Evolutionary conservation across 176 grass and related monocot genomes (phyloP).

Genomic region (Oryza longistaminata): DNA sequence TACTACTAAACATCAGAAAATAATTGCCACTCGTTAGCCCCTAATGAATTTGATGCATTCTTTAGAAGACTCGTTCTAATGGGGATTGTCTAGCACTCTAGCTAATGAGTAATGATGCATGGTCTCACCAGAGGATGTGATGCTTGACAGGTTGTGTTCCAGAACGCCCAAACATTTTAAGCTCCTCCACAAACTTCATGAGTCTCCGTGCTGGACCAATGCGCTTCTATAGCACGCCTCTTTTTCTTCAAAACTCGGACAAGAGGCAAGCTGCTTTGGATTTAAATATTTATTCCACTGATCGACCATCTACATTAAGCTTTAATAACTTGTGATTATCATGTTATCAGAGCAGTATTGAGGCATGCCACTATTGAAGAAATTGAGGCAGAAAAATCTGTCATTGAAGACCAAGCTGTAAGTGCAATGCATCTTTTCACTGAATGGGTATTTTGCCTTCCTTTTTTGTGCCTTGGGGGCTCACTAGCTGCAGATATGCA

Average conservation of each 20-base stretch:
- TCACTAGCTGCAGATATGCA: conserved; percentile 21
- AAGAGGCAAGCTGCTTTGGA: conserved; percentile 46
- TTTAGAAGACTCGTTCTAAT: not conserved
- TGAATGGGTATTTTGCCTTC: not conserved
- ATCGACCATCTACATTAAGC: conserved; percentile 17
- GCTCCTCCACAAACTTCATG: conserved; percentile 15
- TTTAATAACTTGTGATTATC: conserved; percentile 36
- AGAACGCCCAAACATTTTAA: not conserved
- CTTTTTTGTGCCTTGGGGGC: conserved; percentile 19
- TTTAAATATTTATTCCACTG: not conserved
- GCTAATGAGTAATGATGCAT: not conserved
- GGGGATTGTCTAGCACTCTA: not conserved
- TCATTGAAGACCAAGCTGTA: conserved; percentile 82
- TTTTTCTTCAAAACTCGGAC: conserved; percentile 22
- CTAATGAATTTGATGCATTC: not conserved
- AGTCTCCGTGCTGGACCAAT: conserved; percentile 20
- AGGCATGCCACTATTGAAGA: conserved; percentile 95
- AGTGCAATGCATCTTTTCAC: conserved; percentile 33
- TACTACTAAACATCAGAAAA: not conserved
- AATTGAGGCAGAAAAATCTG: conserved; percentile 86
- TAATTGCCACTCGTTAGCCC: not conserved
- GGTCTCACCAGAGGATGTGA: not conserved
- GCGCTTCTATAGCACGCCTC: conserved; percentile 31
- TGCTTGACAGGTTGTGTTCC: conserved; percentile 37
- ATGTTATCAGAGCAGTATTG: conserved; percentile 65